Base-by-base conservation (phyloP, 2,329 filamentous ascomycete species). In the Aaosphaeria arxii region DNA sequence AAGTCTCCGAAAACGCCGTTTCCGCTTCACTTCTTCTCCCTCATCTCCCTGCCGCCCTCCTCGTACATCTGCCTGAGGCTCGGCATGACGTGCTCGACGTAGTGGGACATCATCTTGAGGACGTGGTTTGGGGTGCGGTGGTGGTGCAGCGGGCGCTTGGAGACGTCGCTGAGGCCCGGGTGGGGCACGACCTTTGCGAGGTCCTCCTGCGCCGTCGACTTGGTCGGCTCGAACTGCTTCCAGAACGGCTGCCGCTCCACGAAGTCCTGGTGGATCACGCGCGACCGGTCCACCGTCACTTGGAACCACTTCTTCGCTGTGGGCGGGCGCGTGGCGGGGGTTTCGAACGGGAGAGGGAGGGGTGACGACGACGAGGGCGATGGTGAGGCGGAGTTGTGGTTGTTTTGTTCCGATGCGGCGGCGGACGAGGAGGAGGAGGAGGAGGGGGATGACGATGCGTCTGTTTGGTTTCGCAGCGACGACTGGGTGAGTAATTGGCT, bases 141-240 rank as follows among this genome's bases (percentile, higher is more conserved):
- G 17, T 56, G 55, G 50, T 62, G 50, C 30, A 65, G 64, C 49
- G 62, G 63, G 38, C 66, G 57, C 52, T 66, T 66, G 46, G 62
- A 59, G 30, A 74, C 61, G 50, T 74, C 71, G 46, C 71, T 74
- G 47, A 76, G 49, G 1, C 74, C 74, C 4, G 50, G 40, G 44
- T 67, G 57, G 28, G 74, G 74, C 30, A 76, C 74, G 5, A 55
- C 50, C 47, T 64, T 66, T 13, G 51, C 59, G 47, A 77, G 50
- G 51, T 76, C 73, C 47, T 64, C 57, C 46, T 70, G 67, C 4
- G 59, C 61, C 49, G 67, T 54, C 30, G 53, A 61, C 50, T 59
- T 63, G 58, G 62, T 65, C 7, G 63, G 62, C 7, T 24, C 44
- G 51, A 66, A 69, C 11, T 65, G 53, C 33, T 64, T 64, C 57